Evolutionary conservation across 2,329 filamentous ascomycete species (phyloP), one percentile per base, ranked within the genome.

Genomic region (Escovopsis sp.): DNA sequence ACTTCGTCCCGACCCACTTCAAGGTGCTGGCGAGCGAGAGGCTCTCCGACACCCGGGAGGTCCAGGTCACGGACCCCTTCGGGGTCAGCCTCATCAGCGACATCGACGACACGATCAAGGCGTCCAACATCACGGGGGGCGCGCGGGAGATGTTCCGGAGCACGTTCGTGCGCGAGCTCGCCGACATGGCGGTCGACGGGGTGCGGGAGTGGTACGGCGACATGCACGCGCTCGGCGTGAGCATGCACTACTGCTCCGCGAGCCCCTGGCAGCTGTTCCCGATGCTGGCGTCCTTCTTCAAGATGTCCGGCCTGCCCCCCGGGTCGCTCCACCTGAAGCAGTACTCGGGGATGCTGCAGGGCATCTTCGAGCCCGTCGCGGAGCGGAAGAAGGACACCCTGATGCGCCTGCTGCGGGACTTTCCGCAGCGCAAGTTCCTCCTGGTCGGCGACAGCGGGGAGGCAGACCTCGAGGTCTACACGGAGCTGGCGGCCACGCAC

Each of bases 261-360:
- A 94, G 89, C 39, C 91, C 91, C 1, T 98, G 93, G 93, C 93
- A 98, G 58, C 71, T 98, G 7, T 98, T 85, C 52, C 91, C 91
- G 0, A 77, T 96, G 2, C 66, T 98, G 10, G 81, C 84, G 5
- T 85, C 76, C 41, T 98, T 83, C 57, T 94, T 96, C 58, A 77
- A 79, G 48, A 63, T 81, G 34, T 83, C 84, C 7, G 83, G 83
- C 1, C 65, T 98, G 1, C 91, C 91, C 0, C 75, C 75, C 1
- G 93, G 91, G 0, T 95, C 89, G 0, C 84, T 96, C 50, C 93
- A 98, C 57, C 61, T 98, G 50, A 98, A 98, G 60, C 86, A 94
- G 50, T 98, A 98, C 60, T 85, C 78, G 46, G 91, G 93, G 38
- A 95, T 96, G 85, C 69, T 98, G 12, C 89, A 96, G 61, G 91